Evolutionary conservation across 2,329 filamentous ascomycete genomes (phyloP).

Genomic region (Aspergillus fijiensis): DNA sequence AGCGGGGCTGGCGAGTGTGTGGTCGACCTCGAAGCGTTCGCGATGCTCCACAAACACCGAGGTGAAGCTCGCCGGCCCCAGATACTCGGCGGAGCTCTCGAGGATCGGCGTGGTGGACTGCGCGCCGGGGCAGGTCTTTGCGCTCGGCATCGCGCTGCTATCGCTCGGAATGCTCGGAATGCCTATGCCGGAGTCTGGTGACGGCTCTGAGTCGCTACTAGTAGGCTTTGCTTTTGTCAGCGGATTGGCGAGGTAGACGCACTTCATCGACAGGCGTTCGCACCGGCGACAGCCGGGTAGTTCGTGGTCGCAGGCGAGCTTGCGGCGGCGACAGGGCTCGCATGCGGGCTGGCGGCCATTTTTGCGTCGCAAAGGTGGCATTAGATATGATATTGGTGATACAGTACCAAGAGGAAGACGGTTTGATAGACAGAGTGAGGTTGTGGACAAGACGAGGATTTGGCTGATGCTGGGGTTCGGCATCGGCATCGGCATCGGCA

Average conservation of each 20-base stretch:
- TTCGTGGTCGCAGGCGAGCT: constrained; percentile 9
- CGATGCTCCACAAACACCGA: constrained; percentile 8
- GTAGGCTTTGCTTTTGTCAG: background rate
- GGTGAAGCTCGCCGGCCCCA: constrained; percentile 6
- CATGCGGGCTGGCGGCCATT: constrained; percentile 7
- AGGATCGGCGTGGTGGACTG: constrained; percentile 2
- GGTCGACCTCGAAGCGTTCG: constrained; percentile 4
- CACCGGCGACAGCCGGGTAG: constrained; percentile 1
- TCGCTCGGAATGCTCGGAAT: background rate
- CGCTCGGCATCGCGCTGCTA: background rate
- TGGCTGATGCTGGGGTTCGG: background rate
- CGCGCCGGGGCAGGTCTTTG: constrained; percentile 1
- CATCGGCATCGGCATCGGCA: constrained; percentile 4
- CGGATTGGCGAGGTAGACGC: constrained; percentile 6
- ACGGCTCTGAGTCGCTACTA: background rate
- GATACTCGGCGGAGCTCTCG: constrained; percentile 5
- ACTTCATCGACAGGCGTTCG: background rate
- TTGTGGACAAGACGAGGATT: background rate
- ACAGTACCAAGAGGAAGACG: background rate
- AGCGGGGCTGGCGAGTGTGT: background rate
- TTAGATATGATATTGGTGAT: background rate
- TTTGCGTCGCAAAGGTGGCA: background rate
- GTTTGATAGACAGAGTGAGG: background rate
- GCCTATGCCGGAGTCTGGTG: background rate
- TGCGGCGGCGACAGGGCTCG: constrained; percentile 5